A percentile compares a stretch with the other conserved stretches of the same genome.
Evolutionary conservation across 1,284 basidiomycete species (phyloP).

Genomic region (Agroathelia rolfsii): DNA sequence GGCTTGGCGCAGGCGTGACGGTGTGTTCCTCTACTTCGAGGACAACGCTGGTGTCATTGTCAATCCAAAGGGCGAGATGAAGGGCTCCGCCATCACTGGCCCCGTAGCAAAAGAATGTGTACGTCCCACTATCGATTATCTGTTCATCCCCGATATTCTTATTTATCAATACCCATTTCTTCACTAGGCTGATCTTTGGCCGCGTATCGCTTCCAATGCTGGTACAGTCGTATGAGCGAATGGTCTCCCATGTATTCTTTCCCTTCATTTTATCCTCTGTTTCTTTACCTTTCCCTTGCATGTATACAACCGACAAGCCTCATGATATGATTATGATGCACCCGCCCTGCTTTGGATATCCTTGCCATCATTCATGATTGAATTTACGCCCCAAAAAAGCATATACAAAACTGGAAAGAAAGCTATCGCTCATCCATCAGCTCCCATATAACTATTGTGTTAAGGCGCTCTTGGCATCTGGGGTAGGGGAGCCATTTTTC

Average conservation of each 20-base stretch:
- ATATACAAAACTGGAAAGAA: no score
- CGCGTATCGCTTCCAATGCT: constrained; percentile 97
- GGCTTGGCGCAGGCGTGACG: constrained; percentile 95
- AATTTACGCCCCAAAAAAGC: no score
- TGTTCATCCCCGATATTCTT: constrained; percentile 5
- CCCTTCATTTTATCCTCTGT: constrained; percentile 11
- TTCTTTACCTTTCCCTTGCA: constrained; percentile 12
- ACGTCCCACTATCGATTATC: constrained; percentile 23
- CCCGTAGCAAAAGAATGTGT: constrained; percentile 96
- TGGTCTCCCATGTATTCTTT: constrained; percentile 14
- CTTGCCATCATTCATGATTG: neutral
- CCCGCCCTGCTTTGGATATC: neutral
- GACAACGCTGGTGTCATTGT: constrained; percentile 97
- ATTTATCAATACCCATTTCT: constrained; percentile 5
- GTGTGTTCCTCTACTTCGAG: constrained; percentile 99
- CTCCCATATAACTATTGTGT: no score
- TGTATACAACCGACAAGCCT: constrained; percentile 13
- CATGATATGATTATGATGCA: constrained; percentile 16
- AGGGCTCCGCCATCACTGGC: constrained; percentile 97
- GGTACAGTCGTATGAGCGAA: constrained; percentile 88
- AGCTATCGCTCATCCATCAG: no score
- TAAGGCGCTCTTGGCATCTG: neutral
- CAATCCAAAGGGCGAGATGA: constrained; percentile 99
- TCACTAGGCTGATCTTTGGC: constrained; percentile 90
- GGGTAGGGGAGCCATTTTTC: neutral